Evolutionary conservation across 2,329 filamentous ascomycete species (phyloP), one percentile per base, ranked within the genome.

Genomic region (Fusarium solani-melongenae): DNA sequence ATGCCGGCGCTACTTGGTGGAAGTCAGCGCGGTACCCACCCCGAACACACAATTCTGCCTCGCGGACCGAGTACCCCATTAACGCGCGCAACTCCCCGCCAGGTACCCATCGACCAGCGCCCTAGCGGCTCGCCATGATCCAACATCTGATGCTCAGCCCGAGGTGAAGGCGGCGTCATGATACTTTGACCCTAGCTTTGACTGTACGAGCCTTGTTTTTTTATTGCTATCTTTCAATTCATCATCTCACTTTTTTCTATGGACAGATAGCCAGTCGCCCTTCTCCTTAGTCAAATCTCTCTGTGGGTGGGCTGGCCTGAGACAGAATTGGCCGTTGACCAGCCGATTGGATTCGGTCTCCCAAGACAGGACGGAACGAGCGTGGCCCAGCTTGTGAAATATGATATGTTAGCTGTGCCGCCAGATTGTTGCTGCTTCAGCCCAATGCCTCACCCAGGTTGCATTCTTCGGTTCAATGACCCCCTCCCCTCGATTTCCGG

Each of bases 111-210:
- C 5, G 24, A 3, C 17, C 31, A 34, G 60, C 71, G 49, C 46
- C 53, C 71, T 72, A 63, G 24, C 44, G 46, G 20, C 39, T 38
- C 56, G 44, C 41, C 63, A 38, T 61, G 34, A 70, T 70, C 46
- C 60, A 70, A 78, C 73, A 78, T 75, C 74, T 70, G 76, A 77
- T 78, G 67, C 71, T 69, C 36, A 62, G 68, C 58, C 72, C 27
- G 59, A 51, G 36, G 60, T 65, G 60, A 64, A 68, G 33, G 51
- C 62, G 63, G 74, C 76, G 72, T 77, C 74, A 77, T 74, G 76
- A 77, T 74, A 78, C 74, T 75, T 75, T 73, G 67, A 41, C 60
- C 70, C 62, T 73, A 67, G 72, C 72, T 46, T 69, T 60, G 51
- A 62, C 64, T 68, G 57, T 46, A 60, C 51, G 67, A 76, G 56